phyloP scores from a whole-genome alignment of 306 rosid species.

The Rosa persica region DNA sequence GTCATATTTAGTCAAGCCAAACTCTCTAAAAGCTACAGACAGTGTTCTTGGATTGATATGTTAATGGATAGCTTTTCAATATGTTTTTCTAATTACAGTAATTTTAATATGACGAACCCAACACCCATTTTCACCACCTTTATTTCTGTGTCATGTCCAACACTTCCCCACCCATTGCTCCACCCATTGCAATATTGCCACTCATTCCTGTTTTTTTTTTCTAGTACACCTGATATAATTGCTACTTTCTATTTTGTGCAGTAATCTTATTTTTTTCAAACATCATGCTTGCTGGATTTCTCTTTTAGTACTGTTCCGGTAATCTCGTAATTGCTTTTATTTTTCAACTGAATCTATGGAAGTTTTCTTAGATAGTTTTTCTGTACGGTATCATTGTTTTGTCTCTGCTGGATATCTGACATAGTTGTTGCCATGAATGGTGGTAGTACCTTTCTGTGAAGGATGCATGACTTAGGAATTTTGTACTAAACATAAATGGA shows the following conservation, averaged over 20 bases:
- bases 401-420: neutral
- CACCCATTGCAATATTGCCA: slow-evolving; percentile 19
- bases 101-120: slow-evolving; percentile 27
- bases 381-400: neutral
- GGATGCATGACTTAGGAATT: neutral
- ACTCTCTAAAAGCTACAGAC: slow-evolving; percentile 21
- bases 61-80: slow-evolving; percentile 33
- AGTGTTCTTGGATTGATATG: slow-evolving; percentile 11
- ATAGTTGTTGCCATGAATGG: neutral
- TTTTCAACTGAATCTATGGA: neutral
- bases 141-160: slow-evolving; percentile 35
- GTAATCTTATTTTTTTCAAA: neutral
- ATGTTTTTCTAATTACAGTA: slow-evolving; percentile 27
- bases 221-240: slow-evolving; percentile 32
- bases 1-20: slow-evolving; percentile 23
- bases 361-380: neutral
- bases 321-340: neutral
- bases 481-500: neutral
- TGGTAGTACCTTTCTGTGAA: neutral
- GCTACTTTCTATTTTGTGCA: slow-evolving; percentile 1
- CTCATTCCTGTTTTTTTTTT: slow-evolving; percentile 22
- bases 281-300: neutral
- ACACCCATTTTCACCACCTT: slow-evolving; percentile 32
- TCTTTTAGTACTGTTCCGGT: neutral
- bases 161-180: slow-evolving; percentile 32